Evolutionary conservation across 345 rosid species (phyloP), one percentile per base, ranked within the genome.

Genomic region (Citrus inodora): DNA sequence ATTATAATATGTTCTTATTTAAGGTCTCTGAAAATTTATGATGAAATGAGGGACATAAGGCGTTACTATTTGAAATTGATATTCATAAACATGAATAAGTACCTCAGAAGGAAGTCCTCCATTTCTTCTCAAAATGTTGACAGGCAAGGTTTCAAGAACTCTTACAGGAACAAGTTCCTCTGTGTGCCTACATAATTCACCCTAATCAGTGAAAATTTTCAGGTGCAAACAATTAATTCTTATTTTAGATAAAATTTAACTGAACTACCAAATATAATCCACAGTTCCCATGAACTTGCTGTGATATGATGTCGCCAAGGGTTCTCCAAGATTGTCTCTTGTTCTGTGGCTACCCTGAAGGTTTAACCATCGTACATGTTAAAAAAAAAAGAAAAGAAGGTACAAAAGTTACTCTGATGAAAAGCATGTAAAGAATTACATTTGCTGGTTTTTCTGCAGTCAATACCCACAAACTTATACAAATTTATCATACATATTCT

Each of bases 241-340:
- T 28, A 58, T 19, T 35, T n/a, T 30, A 27, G 24, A 28, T 79
- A 35, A 30, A 21, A 46, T 73, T 33, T 38, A 69, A 77, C 56
- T 65, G 24, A 70, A 73, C 63, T 88, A 95, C 99, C 98, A 95
- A 72, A 95, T 93, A 76, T 95, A 93, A 83, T 95, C 99, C 79
- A 93, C 98, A 67, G 99, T 93, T 84, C 97, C 99, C 81, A 88
- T 85, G 83, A 93, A 95, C 85, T 82, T 83, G 71, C 94, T 90
- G 84, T 95, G 99, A 82, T 86, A 91, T 9, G 99, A 91, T 73
- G 99, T 95, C 77, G 94, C 99, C 82, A 91, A 87, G 67, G 99
- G 97, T 79, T 95, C 99, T 78, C 99, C 98, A 56, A 51, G 24
- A 38, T 42, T 74, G 82, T 90, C 94, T 85, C 99, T 90, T 7